Percentiles rank a stretch among this genome's conserved stretches.
Evolutionary conservation across 768 basidiomycete species (phyloP).

Genomic region (Cystobasidium ongulense): DNA sequence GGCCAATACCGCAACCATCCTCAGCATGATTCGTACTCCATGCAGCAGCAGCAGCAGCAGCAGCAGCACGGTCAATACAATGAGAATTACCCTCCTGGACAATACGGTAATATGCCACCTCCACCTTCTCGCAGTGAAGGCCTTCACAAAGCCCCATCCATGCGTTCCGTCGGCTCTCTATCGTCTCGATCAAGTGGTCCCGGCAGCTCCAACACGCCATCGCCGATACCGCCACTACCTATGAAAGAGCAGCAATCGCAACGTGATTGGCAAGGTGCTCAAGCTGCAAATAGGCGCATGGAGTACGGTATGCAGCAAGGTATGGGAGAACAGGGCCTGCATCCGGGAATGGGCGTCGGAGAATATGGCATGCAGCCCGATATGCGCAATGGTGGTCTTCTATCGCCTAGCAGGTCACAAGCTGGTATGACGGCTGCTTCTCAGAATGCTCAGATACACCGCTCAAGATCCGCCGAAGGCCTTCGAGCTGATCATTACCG

Average conservation of each 20-base stretch:
- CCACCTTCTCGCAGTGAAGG: background rate
- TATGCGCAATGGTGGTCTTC: slow-evolving; percentile 32
- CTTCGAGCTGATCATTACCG: slow-evolving; percentile 29
- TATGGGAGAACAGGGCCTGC: background rate
- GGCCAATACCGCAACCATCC: background rate
- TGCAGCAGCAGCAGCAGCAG: background rate
- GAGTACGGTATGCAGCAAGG: background rate
- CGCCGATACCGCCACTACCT: slow-evolving; percentile 20
- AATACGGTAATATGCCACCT: background rate
- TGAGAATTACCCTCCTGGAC: background rate
- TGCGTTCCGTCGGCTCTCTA: background rate
- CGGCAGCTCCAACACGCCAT: background rate
- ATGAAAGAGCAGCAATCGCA: slow-evolving; percentile 1
- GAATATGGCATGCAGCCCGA: background rate
- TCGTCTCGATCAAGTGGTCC: slow-evolving; percentile 21
- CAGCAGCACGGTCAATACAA: background rate
- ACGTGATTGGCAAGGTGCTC: background rate
- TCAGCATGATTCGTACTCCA: background rate
- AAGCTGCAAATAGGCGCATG: slow-evolving; percentile 18
- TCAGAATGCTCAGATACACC: slow-evolving; percentile 32
- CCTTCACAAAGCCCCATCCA: background rate
- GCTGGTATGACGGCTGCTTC: background rate
- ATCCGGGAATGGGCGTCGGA: background rate
- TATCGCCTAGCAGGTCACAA: slow-evolving; percentile 34
- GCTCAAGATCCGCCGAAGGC: slow-evolving; percentile 45